Evolutionary conservation across 352 stramenopile genomes (phyloP), one percentile per base, ranked within the genome.

Genomic region (Globisporangium nunn): DNA sequence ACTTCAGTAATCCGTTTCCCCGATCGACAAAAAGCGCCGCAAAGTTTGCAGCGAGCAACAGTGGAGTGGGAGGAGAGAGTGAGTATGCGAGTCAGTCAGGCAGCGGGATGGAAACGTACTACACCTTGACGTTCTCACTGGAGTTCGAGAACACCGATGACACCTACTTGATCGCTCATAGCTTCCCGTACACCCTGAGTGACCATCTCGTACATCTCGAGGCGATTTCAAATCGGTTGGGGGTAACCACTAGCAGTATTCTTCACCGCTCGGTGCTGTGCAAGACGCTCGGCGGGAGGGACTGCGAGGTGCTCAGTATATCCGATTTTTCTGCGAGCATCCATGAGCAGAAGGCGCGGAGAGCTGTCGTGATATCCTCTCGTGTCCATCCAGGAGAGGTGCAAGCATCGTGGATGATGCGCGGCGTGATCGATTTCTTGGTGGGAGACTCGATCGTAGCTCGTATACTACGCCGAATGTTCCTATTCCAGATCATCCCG

Each of bases 401-500:
- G 1, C 89, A 96, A 61, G 79, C 92, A 2, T 96, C 83, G 28
- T 98, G 88, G 91, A 95, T 98, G 77, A 96, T 98, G 93, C 81
- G 86, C 2, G 93, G 93, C 2, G 66, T 91, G 15, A 75, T 98
- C 15, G 88, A 98, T 47, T 97, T 96, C 35, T 59, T 98, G 6
- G 67, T 92, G 0, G 76, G 85, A 11, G 69, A 82, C 30, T 80
- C 64, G 4, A 62, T 72, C 8, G 51, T 68, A 0, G 93, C 93
- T 4, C 59, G 72, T 4, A 54, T 87, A 6, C 70, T 98, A 31
- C 81, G 93, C 10, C 66, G 75, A 12, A 70, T 94, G n/a, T 97
- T 96, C 61, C 66, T 98, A 4, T 97, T 98, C 59, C 80, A 91
- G 33, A 73, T 98, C 41, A 78, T 98, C 2, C 93, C 93, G 1